phyloP scores from a whole-genome alignment of 2,329 filamentous ascomycete species.

The Xenosphaeropsis pyriputrescens region DNA sequence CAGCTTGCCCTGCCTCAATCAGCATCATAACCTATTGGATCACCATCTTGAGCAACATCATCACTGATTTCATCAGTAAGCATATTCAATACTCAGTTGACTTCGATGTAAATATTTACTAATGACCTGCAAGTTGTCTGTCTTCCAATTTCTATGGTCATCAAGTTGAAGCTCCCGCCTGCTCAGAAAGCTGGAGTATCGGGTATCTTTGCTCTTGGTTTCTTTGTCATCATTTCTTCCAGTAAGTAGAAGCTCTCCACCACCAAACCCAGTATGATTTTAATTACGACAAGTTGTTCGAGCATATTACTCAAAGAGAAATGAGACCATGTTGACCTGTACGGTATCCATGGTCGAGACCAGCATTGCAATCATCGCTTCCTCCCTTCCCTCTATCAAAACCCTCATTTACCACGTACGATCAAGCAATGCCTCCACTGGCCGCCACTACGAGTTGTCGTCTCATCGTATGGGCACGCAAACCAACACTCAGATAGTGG shows the following conservation, averaged over 20 bases:
- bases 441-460: constrained; percentile 6
- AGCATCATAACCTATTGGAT: too few relatives aligned
- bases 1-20: too few relatives aligned
- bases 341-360: constrained; percentile 24
- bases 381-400: constrained; percentile 4
- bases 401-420: constrained; percentile 1
- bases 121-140: constrained; percentile 12
- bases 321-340: constrained; percentile 22
- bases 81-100: too few relatives aligned
- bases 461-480: neutral
- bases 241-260: too few relatives aligned
- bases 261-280: too few relatives aligned
- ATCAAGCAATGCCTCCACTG: constrained; percentile 1
- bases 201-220: too few relatives aligned
- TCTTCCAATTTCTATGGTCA: constrained; percentile 20
- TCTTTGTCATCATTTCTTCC: too few relatives aligned
- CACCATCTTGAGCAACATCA: too few relatives aligned
- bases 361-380: constrained; percentile 23
- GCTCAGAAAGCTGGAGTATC: too few relatives aligned
- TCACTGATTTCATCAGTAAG: too few relatives aligned
- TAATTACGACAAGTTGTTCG: constrained; percentile 14
- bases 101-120: neutral
- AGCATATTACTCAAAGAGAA: constrained; percentile 19
- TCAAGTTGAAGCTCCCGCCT: constrained; percentile 17
- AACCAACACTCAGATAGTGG: too few relatives aligned